Evolutionary conservation across 257 asterid species (phyloP).

Genomic region (Ilex aquifolium): DNA sequence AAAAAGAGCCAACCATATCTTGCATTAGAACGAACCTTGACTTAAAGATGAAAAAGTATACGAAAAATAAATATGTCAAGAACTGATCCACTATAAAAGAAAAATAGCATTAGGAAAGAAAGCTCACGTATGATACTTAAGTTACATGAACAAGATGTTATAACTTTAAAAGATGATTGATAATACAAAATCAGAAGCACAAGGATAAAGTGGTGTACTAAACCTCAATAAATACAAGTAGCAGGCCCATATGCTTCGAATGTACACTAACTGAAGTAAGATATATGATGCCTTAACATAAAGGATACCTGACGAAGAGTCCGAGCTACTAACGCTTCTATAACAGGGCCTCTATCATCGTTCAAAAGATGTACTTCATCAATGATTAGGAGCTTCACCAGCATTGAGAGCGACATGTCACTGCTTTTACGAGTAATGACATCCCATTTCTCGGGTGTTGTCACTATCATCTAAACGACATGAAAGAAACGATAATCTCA

Average conservation of each 20-base stretch:
- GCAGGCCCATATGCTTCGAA: background rate
- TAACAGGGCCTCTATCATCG: conserved; percentile 97
- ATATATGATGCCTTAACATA: background rate
- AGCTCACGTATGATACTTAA: too few species aligned
- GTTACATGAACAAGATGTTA: too few species aligned
- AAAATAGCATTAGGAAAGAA: too few species aligned
- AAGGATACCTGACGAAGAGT: conserved; percentile 86
- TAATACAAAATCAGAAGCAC: background rate
- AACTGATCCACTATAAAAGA: too few species aligned
- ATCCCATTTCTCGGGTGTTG: conserved; percentile 99
- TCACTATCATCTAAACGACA: conserved; percentile 86
- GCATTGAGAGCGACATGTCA: conserved; percentile 95
- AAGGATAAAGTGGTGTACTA: background rate
- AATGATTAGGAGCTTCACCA: conserved; percentile 94
- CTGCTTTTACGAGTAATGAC: conserved; percentile 99
- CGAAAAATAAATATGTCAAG: too few species aligned
- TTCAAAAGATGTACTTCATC: conserved; percentile 96
- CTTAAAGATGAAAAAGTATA: too few species aligned
- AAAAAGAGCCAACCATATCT: too few species aligned
- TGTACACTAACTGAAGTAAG: background rate
- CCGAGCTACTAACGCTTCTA: conserved; percentile 98
- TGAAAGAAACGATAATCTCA: conserved; percentile 4
- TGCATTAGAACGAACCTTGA: too few species aligned
- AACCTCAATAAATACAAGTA: background rate
- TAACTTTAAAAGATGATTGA: too few species aligned